Conservation (phyloP, 2,329 filamentous ascomycete genomes). For the Westerdykella aurantiaca region DNA sequence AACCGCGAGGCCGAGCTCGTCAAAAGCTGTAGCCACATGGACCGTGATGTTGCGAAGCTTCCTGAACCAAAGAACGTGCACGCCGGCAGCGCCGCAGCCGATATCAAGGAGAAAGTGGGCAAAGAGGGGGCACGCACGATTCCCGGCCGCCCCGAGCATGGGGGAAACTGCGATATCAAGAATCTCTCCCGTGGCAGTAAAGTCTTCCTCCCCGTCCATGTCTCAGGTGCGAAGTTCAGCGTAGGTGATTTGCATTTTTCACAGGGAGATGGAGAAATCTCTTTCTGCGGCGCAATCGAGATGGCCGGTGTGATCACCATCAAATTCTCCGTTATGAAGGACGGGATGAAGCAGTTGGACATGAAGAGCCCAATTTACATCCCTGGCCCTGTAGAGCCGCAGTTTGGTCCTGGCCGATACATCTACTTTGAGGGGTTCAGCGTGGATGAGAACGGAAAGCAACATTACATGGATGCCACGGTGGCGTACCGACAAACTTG, state of each 20-base stretch:
- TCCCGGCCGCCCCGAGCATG: slow-evolving; percentile 76
- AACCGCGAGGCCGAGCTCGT: slow-evolving; percentile 76
- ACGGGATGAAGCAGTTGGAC: slow-evolving; percentile 65
- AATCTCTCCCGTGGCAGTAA: slow-evolving; percentile 74
- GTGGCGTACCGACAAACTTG: slow-evolving; percentile 81
- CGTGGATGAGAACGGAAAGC: slow-evolving; percentile 81
- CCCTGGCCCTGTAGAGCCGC: slow-evolving; percentile 80
- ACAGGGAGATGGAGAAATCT: slow-evolving; percentile 87
- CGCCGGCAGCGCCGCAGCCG: slow-evolving; percentile 57
- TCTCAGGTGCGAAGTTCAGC: slow-evolving; percentile 79
- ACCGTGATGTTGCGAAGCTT: slow-evolving; percentile 69
- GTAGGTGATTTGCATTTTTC: slow-evolving; percentile 86
- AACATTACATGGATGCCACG: slow-evolving; percentile 82
- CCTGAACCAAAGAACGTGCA: slow-evolving; percentile 68
- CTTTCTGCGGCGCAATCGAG: slow-evolving; percentile 71
- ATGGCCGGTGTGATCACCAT: slow-evolving; percentile 90
- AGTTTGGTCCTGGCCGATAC: slow-evolving; percentile 75
- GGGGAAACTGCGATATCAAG: slow-evolving; percentile 90
- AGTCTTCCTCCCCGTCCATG: slow-evolving; percentile 82
- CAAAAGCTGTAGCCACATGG: slow-evolving; percentile 56
- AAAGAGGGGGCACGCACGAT: slow-evolving; percentile 79
- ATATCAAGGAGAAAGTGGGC: slow-evolving; percentile 61
- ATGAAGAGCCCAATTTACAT: slow-evolving; percentile 82
- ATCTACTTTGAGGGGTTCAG: slow-evolving; percentile 87
- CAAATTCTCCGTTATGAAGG: slow-evolving; percentile 83